phyloP scores from a whole-genome alignment of 2,329 filamentous ascomycete genomes.

The Arthrobotrys sinensis region DNA sequence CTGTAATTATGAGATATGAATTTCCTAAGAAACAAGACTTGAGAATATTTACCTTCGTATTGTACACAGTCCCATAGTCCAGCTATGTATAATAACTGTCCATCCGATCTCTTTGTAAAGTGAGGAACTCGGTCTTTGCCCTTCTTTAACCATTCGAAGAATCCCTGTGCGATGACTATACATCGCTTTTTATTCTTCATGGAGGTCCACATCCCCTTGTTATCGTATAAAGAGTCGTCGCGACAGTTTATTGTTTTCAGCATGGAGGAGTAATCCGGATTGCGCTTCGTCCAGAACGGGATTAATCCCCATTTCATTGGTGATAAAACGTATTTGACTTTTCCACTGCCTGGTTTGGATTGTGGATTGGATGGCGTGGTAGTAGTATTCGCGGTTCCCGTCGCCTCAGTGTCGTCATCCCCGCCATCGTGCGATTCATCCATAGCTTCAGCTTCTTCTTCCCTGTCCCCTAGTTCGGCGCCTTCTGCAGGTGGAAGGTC shows the following conservation, averaged over 20 bases:
- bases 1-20: conserved; percentile 65
- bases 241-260: conserved; percentile 96
- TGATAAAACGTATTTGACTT: conserved; percentile 83
- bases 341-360: conserved; percentile 56
- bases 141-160: conserved; percentile 95
- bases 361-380: not conserved
- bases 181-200: conserved; percentile 94
- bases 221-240: conserved; percentile 83
- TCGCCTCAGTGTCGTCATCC: conserved; percentile 5
- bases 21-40: not conserved
- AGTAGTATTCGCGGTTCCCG: conserved; percentile 35
- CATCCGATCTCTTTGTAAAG: conserved; percentile 85
- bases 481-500: conserved; percentile 63
- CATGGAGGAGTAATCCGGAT: conserved; percentile 81
- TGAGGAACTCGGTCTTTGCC: conserved; percentile 84
- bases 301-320: conserved; percentile 97
- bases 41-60: conserved; percentile 76
- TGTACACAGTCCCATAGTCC: conserved; percentile 91
- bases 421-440: conserved; percentile 58
- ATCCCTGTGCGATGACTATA: conserved; percentile 88
- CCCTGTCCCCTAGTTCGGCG: conserved; percentile 61
- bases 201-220: conserved; percentile 87
- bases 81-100: conserved; percentile 87
- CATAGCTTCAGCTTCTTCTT: conserved; percentile 49
- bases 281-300: conserved; percentile 91